These are phyloP conservation scores for Pezicula carpinea DNA, from an alignment of 2,329 filamentous ascomycete genomes.

Conservation along the genomic window DNA sequence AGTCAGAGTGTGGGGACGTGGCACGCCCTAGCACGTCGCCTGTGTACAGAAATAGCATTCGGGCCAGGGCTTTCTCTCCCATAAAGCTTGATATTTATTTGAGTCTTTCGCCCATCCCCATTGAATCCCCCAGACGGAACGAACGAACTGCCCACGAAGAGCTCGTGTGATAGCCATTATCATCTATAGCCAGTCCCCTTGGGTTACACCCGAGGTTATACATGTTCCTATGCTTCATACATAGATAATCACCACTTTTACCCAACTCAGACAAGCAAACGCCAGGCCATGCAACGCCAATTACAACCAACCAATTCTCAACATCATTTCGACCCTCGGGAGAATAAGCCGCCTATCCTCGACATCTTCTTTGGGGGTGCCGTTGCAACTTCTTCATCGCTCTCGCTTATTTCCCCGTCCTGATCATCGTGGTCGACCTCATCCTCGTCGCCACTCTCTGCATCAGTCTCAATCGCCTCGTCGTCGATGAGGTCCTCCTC, in stretches of 20 bases:
- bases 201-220: neutral
- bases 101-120: too few species aligned
- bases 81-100: too few species aligned
- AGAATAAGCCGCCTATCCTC: constrained; percentile 17
- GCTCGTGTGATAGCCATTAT: neutral
- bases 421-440: constrained; percentile 40
- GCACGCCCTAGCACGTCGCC: too few species aligned
- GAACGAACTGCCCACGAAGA: neutral
- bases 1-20: too few species aligned
- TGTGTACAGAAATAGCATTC: too few species aligned
- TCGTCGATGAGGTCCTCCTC: constrained; percentile 43
- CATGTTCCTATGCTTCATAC: constrained; percentile 2
- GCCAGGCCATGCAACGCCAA: constrained; percentile 26
- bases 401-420: constrained; percentile 37
- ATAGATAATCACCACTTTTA: constrained; percentile 4
- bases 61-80: too few species aligned
- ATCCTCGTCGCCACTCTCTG: constrained; percentile 35
- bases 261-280: constrained; percentile 13
- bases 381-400: constrained; percentile 31
- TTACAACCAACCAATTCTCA: constrained; percentile 7
- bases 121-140: too few species aligned
- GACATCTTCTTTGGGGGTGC: constrained; percentile 25
- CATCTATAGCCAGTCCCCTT: neutral
- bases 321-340: constrained; percentile 20
- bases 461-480: constrained; percentile 42